Base-by-base conservation (phyloP, 306 rosid genomes). In the Medicago lupulina region DNA sequence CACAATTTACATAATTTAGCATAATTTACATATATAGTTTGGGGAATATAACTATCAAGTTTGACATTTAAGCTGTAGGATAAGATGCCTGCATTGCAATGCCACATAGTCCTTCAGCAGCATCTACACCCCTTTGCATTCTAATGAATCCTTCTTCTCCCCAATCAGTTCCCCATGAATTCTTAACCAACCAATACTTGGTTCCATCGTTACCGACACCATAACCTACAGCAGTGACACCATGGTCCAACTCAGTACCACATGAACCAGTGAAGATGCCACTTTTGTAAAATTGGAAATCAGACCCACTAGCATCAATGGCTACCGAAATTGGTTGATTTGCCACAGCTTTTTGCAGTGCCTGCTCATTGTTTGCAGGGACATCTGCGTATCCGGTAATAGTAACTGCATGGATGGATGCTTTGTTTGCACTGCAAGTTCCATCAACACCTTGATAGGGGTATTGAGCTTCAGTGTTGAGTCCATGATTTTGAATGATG, bases 71-170 rank as follows among this genome's bases (percentile, higher is more conserved):
- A 6, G 80, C 81, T 15, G 80, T 82, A 1, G 89, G 88, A n/a
- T 85, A 88, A 67, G 92, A 88, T 3, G 88, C 88, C 25, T 59
- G 23, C 83, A 75, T 82, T 44, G 90, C 90, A 31, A 88, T 84
- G 53, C 90, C 92, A 66, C 92, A 88, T 0, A 86, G 82, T 39
- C 90, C 90, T 80, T 84, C 87, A 0, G 39, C 28, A 4, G 88
- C 81, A 15, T n/a, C 36, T 11, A 84, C 61, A 39, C 73, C 81
- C 51, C 87, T 83, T 2, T 82, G 85, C 80, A 87, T 83, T 31
- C 81, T 75, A 13, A 85, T 83, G 67, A 83, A 87, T 0, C 91
- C 89, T 19, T 78, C 51, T 47, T 87, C 89, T 2, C 87, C 91
- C 89, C 89, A 87, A 0, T 41, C 19, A 0, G 80, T 55, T 1